Percentiles rank a stretch among this genome's conserved stretches.
phyloP scores from a whole-genome alignment of 2,329 filamentous ascomycete species.

The Elsinoe fawcettii region DNA sequence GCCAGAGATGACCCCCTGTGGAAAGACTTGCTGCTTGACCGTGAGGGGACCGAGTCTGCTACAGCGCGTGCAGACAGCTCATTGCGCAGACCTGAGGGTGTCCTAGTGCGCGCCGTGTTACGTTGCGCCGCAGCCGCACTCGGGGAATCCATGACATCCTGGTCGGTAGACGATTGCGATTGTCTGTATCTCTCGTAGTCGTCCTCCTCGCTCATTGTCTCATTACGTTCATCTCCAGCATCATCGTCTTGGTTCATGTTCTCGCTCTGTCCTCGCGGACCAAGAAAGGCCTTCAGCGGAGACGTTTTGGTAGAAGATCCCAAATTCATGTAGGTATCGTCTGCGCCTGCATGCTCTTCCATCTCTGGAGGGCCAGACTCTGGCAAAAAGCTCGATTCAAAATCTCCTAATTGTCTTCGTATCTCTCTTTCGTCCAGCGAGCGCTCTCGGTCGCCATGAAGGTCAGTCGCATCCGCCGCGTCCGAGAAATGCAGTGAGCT shows the following conservation, averaged over 20 bases:
- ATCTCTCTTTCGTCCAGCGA: conserved; percentile 51
- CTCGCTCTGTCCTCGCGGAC: conserved; percentile 23
- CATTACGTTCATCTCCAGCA: conserved; percentile 21
- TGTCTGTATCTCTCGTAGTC: conserved; percentile 3
- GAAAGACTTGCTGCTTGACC: conserved; percentile 11
- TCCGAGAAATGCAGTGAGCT: conserved; percentile 14
- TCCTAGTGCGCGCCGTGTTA: conserved; percentile 4
- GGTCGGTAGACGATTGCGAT: background rate
- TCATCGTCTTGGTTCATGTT: conserved; percentile 18
- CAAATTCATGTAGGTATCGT: conserved; percentile 39
- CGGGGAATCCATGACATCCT: conserved; percentile 4
- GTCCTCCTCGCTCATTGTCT: conserved; percentile 7
- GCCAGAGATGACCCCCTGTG: background rate
- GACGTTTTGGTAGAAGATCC: conserved; percentile 17
- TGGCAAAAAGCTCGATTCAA: conserved; percentile 57
- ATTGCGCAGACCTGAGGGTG: background rate
- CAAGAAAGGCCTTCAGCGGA: conserved; percentile 1
- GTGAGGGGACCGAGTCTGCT: conserved; percentile 7
- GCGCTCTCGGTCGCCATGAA: conserved; percentile 33
- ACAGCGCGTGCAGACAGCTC: conserved; percentile 12
- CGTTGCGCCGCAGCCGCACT: conserved; percentile 13
- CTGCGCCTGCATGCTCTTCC: conserved; percentile 28
- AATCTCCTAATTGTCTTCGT: conserved; percentile 51
- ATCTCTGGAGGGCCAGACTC: conserved; percentile 36
- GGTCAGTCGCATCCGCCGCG: conserved; percentile 9